phyloP scores from a whole-genome alignment of 2,329 filamentous ascomycete species.

The Colletotrichum kahawae region DNA sequence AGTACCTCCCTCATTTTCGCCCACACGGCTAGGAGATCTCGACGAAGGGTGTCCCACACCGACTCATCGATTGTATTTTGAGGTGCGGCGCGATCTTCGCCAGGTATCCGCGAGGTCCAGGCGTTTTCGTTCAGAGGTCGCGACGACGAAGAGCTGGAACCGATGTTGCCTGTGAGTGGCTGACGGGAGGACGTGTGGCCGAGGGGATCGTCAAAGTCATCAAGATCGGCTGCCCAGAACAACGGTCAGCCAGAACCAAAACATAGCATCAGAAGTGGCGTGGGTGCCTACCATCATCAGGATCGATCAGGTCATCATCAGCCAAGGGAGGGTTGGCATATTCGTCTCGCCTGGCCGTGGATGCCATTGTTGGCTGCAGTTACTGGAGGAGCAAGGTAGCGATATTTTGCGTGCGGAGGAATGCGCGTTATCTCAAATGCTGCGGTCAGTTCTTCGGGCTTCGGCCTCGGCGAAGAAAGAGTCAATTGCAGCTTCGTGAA shows the following conservation, averaged over 20 bases:
- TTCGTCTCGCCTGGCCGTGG: slow-evolving; percentile 56
- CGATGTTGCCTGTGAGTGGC: slow-evolving; percentile 85
- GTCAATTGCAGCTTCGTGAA: not conserved
- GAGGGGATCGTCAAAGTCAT: slow-evolving; percentile 91
- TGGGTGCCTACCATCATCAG: slow-evolving; percentile 71
- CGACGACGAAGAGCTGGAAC: slow-evolving; percentile 57
- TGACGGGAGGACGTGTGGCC: slow-evolving; percentile 72
- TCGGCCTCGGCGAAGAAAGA: not conserved
- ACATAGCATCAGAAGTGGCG: not conserved
- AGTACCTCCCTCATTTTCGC: slow-evolving; percentile 98
- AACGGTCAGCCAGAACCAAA: not conserved
- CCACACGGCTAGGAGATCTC: slow-evolving; percentile 93
- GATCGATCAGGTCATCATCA: slow-evolving; percentile 78
- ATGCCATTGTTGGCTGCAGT: slow-evolving; percentile 43
- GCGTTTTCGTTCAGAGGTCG: slow-evolving; percentile 74
- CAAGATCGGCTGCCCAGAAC: slow-evolving; percentile 70
- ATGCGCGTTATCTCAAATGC: not conserved
- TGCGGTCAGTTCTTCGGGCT: not conserved
- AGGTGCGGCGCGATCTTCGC: slow-evolving; percentile 88
- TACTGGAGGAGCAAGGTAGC: not conserved
- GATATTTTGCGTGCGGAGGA: not conserved
- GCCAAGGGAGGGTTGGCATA: slow-evolving; percentile 66
- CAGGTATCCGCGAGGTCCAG: slow-evolving; percentile 86
- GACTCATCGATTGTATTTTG: slow-evolving; percentile 96
- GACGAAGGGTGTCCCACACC: slow-evolving; percentile 95